Conservation (phyloP, 2,329 filamentous ascomycete genomes). For the Thielaviopsis populi region DNA sequence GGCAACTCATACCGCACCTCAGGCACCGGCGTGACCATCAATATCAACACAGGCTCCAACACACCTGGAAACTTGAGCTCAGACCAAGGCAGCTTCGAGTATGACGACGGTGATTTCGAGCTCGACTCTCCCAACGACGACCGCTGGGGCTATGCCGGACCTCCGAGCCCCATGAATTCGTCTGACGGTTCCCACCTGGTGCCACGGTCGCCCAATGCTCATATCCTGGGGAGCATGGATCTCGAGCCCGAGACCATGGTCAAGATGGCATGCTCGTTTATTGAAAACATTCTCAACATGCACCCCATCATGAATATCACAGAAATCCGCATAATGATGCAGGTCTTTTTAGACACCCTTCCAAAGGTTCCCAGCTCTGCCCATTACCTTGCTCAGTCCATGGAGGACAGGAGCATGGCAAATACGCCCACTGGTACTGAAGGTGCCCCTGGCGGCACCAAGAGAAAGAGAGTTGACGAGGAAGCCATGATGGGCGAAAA, state of each 20-base stretch:
- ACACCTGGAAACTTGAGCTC: background rate
- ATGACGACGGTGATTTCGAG: constrained; percentile 31
- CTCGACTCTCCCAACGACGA: constrained; percentile 30
- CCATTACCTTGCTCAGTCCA: background rate
- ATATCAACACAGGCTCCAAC: background rate
- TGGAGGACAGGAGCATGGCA: constrained; percentile 2
- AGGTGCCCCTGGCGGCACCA: constrained; percentile 25
- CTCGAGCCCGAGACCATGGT: constrained; percentile 37
- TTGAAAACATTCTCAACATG: constrained; percentile 48
- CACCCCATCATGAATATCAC: constrained; percentile 45
- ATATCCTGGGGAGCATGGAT: constrained; percentile 24
- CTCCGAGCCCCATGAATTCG: constrained; percentile 29
- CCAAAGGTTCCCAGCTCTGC: constrained; percentile 21
- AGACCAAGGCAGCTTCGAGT: constrained; percentile 28
- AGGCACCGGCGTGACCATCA: background rate
- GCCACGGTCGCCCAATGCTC: background rate
- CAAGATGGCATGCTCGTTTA: constrained; percentile 41
- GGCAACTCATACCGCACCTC: background rate
- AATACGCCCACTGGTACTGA: background rate
- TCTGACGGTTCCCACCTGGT: constrained; percentile 14
- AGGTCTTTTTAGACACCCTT: constrained; percentile 35
- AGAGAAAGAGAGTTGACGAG: constrained; percentile 33
- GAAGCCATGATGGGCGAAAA: background rate
- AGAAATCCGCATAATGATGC: constrained; percentile 38
- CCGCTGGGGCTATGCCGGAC: constrained; percentile 45